phyloP scores from a whole-genome alignment of 192 early-diverging fungal species.

The Chytriomyces sp. region DNA sequence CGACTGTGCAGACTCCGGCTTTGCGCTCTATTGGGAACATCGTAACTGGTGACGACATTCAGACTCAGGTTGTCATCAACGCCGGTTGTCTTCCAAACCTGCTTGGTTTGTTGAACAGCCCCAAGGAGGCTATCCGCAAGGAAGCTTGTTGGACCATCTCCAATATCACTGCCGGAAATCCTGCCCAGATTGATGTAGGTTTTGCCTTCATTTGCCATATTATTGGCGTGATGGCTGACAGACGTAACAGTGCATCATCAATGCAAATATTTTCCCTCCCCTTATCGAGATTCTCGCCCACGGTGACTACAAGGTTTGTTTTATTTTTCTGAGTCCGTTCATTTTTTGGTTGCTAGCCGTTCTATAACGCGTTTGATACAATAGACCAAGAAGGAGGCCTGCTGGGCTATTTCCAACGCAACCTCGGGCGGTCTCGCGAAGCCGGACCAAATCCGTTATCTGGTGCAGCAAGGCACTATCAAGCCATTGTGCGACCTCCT shows the following conservation, averaged over 20 bases:
- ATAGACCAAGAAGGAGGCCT: slow-evolving; percentile 98
- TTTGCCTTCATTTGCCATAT: too few species aligned
- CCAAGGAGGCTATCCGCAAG: slow-evolving; percentile 96
- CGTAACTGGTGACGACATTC: slow-evolving; percentile 96
- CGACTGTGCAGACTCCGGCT: slow-evolving; percentile 93
- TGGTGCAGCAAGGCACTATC: slow-evolving; percentile 91
- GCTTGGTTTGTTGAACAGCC: slow-evolving; percentile 77
- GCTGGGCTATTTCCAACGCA: slow-evolving; percentile 99
- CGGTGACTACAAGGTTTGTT: slow-evolving; percentile 98
- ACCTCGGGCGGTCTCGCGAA: slow-evolving; percentile 86
- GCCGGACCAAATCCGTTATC: slow-evolving; percentile 90
- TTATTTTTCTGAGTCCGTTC: too few species aligned
- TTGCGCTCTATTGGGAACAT: slow-evolving; percentile 98
- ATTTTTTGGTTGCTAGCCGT: too few species aligned
- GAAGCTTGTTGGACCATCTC: slow-evolving; percentile 99
- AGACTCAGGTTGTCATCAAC: slow-evolving; percentile 96
- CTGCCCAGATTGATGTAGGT: slow-evolving; percentile 76
- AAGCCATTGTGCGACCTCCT: slow-evolving; percentile 95
- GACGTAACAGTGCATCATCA: slow-evolving; percentile 77
- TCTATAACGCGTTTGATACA: too few species aligned
- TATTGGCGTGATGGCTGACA: background rate
- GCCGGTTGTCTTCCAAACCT: slow-evolving; percentile 82
- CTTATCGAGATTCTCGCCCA: slow-evolving; percentile 81
- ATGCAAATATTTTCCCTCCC: slow-evolving; percentile 91
- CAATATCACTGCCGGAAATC: slow-evolving; percentile 97